Evolutionary conservation across 139 green algal species (phyloP).

Genomic region (Micromonas commoda): DNA sequence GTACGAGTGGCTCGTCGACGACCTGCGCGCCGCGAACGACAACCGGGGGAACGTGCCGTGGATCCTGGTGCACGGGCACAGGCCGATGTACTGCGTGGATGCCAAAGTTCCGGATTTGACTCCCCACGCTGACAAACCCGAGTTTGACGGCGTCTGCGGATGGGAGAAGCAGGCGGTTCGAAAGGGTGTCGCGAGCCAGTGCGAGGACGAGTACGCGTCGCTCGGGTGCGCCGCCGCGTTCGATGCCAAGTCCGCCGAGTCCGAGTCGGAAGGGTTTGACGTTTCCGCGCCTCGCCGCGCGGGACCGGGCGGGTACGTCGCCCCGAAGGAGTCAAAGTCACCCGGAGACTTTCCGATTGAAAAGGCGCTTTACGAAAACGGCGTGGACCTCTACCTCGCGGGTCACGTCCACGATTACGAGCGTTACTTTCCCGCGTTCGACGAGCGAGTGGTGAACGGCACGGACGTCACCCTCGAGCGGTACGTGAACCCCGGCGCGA

Average conservation of each 20-base stretch:
- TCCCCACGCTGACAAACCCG: not conserved
- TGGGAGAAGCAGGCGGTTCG: not conserved
- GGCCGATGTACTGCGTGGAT: conserved; percentile 21
- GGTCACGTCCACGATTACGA: conserved; percentile 19
- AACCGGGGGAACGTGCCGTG: conserved; percentile 16
- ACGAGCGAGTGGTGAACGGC: not conserved
- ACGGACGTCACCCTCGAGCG: not conserved
- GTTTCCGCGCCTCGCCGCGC: too few relatives aligned
- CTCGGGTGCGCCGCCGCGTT: not conserved
- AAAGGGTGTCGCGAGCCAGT: not conserved
- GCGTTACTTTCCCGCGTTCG: conserved; percentile 3
- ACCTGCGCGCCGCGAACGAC: conserved; percentile 9
- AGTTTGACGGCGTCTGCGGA: not conserved
- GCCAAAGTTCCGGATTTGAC: not conserved
- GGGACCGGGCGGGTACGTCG: too few relatives aligned
- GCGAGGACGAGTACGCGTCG: not conserved
- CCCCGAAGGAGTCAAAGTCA: too few relatives aligned
- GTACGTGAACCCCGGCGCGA: conserved; percentile 1
- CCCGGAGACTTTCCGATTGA: conserved; percentile 2
- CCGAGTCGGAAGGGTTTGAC: too few relatives aligned
- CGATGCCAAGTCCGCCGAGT: not conserved
- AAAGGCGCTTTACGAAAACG: conserved; percentile 6
- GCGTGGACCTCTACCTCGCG: conserved; percentile 9
- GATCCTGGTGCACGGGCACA: conserved; percentile 22
- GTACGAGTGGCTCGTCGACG: conserved; percentile 21